Base-by-base conservation (phyloP, 2,329 filamentous ascomycete species). In the Lasiodiplodia hormozganensis region DNA sequence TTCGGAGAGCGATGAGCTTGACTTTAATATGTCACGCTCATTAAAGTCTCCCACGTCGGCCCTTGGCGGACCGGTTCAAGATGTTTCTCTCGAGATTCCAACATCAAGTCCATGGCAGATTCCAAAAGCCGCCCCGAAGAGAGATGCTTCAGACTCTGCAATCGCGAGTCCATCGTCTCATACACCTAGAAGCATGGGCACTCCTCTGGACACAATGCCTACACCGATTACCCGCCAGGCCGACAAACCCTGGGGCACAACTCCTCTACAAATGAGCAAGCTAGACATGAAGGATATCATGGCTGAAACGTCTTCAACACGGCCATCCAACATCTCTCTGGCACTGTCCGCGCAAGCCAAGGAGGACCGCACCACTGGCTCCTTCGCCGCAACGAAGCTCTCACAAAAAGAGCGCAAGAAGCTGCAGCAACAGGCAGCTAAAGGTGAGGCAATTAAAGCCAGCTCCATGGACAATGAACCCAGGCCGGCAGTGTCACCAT, bases 391-490 rank as follows among this genome's bases (percentile, higher is more conserved):
- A 47, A 79, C 82, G 0, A 97, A 92, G 76, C 80, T 97, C 72
- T 97, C 94, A 0, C 96, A 98, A 74, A 97, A 96, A 76, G 94
- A 97, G 78, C 89, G 94, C 25, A 98, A 97, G 81, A 92, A 73
- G 54, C 70, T 77, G 74, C 72, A 82, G 78, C 77, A 80, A 66
- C 78, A 81, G 68, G 71, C 74, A 14, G 16, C 40, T 6, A 34
- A 57, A 8, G 18, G 25, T 28, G 57, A 68, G n/a, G n/a, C 16
- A 18, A 28, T 18, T 14, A 21, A n/a, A 18, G 4, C 10, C 11
- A 36, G 16, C 36, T 16, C 21, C 16, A 16, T 43, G 6, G 53
- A 40, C 8, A 52, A 67, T 2, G 49, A 38, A 25, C 69, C 72
- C 34, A 73, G 71, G 58, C 57, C 71, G 6, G 53, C 71, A 11